Evolutionary conservation across 164 flowering plant genomes (phyloP).

Genomic region (Nymphaea colorata): DNA sequence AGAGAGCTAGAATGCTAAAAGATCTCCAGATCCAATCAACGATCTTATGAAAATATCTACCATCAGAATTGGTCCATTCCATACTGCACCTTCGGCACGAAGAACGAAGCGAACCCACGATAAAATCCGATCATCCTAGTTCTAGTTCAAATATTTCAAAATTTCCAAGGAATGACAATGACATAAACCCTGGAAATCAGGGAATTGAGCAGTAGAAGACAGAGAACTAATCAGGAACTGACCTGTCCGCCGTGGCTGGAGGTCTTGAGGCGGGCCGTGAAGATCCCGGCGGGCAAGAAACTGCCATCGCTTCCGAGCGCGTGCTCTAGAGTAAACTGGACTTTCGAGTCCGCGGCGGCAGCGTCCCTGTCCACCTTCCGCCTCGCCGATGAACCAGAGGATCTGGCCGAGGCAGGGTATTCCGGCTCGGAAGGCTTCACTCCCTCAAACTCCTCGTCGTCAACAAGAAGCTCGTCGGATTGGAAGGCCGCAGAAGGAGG

Average conservation of each 20-base stretch:
- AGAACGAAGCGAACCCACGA: too few relatives aligned
- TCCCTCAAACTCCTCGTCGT: conserved; percentile 76
- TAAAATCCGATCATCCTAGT: too few relatives aligned
- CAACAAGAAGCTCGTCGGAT: conserved; percentile 81
- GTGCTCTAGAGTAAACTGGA: conserved; percentile 78
- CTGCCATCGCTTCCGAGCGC: conserved; percentile 73
- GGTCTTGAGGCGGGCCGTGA: conserved; percentile 78
- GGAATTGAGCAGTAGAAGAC: too few relatives aligned
- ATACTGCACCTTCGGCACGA: too few relatives aligned
- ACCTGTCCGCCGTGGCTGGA: conserved; percentile 78
- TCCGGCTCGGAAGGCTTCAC: conserved; percentile 13
- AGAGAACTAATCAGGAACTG: neutral
- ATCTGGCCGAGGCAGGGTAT: conserved; percentile 9
- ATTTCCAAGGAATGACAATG: too few relatives aligned
- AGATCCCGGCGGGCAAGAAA: conserved; percentile 64
- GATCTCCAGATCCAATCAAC: too few relatives aligned
- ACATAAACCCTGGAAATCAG: too few relatives aligned
- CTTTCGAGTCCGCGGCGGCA: conserved; percentile 63
- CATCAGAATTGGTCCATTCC: too few relatives aligned
- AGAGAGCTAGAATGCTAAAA: too few relatives aligned
- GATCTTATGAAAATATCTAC: too few relatives aligned
- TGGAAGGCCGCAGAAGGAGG: conserved; percentile 33
- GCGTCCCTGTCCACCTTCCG: conserved; percentile 6
- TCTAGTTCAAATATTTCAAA: too few relatives aligned
- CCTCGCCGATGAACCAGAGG: neutral